These are phyloP conservation scores for Hyphopichia burtonii DNA, from an alignment of 1,139 yeast species.

Conservation along the genomic window DNA sequence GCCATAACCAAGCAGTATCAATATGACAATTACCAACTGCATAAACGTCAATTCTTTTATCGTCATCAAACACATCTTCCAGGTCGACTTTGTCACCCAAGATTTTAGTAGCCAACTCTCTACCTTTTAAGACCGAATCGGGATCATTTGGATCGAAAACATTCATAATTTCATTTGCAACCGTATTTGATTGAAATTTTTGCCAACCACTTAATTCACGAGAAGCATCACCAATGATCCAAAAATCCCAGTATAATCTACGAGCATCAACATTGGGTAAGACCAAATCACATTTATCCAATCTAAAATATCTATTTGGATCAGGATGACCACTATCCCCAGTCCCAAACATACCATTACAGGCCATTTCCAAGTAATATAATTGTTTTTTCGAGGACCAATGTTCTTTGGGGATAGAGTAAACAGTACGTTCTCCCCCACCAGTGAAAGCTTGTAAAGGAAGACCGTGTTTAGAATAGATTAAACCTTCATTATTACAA, in stretches of 20 bases:
- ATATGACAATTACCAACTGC: constrained; percentile 96
- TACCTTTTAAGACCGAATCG: constrained; percentile 53
- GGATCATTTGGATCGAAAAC: constrained; percentile 62
- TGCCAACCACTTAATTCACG: constrained; percentile 72
- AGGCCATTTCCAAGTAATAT: constrained; percentile 85
- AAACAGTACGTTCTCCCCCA: constrained; percentile 72
- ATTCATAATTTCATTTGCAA: constrained; percentile 80
- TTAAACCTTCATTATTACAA: constrained; percentile 79
- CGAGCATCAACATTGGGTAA: constrained; percentile 82
- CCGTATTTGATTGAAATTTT: constrained; percentile 74
- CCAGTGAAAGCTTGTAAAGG: constrained; percentile 88
- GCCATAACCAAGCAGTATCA: constrained; percentile 99
- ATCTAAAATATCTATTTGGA: constrained; percentile 65
- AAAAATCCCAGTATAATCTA: constrained; percentile 74
- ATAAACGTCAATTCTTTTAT: constrained; percentile 50
- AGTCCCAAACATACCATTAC: constrained; percentile 94
- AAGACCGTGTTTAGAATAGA: constrained; percentile 63
- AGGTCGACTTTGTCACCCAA: constrained; percentile 68
- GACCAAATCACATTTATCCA: constrained; percentile 72
- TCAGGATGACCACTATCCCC: constrained; percentile 62
- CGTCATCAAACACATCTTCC: constrained; percentile 53
- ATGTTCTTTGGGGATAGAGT: constrained; percentile 57
- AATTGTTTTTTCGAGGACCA: constrained; percentile 40
- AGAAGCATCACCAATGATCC: constrained; percentile 89
- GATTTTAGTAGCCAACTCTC: constrained; percentile 62